Evolutionary conservation across 73 alveolate species (phyloP).

Genomic region (Stentor coeruleus): DNA sequence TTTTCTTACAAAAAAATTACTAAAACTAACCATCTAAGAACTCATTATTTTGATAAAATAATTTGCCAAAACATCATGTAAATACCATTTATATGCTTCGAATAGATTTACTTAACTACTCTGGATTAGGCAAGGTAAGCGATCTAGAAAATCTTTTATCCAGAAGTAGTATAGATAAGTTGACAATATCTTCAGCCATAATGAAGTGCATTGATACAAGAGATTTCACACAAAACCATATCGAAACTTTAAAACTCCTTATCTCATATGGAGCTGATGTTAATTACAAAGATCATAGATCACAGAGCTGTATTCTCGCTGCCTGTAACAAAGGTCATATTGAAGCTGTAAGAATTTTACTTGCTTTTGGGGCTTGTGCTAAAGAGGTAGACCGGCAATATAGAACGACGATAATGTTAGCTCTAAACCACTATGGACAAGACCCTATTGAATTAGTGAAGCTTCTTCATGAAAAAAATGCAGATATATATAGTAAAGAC

Average conservation of each 20-base stretch:
- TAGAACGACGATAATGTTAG: neutral
- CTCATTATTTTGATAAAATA: no score
- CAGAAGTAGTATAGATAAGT: neutral
- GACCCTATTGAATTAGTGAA: constrained; percentile 1
- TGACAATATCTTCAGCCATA: neutral
- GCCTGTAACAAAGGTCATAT: neutral
- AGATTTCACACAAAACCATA: neutral
- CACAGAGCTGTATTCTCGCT: neutral
- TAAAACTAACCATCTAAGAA: no score
- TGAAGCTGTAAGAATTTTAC: neutral
- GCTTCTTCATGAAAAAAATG: neutral
- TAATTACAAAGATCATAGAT: neutral
- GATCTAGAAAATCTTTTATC: neutral
- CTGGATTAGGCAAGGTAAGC: neutral
- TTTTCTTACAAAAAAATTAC: no score
- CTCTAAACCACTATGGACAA: neutral
- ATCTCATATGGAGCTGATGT: neutral
- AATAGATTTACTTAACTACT: neutral
- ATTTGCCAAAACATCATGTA: no score
- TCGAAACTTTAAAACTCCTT: neutral
- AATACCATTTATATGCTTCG: no score
- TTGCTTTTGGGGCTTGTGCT: neutral
- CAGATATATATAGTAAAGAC: neutral
- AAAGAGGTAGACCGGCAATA: neutral
- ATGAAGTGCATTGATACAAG: neutral